Percentiles rank a stretch among this genome's conserved stretches.
Evolutionary conservation across 371 early-diverging fungal species (phyloP).

Genomic region (Dinochytrium kinnereticum): DNA sequence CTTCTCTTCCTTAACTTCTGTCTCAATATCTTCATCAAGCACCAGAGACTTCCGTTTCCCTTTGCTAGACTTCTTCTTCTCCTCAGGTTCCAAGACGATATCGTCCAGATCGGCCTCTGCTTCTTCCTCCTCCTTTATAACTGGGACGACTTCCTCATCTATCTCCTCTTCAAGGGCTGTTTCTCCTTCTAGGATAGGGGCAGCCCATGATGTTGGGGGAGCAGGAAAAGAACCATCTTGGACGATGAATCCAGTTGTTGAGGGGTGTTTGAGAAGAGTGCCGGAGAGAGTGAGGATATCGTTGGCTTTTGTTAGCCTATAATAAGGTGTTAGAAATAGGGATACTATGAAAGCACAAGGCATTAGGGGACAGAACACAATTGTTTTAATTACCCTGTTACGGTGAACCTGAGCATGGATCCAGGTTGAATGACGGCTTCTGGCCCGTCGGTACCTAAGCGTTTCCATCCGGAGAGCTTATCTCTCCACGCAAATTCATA

Average conservation of each 20-base stretch:
- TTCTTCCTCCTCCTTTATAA: slow-evolving; percentile 6
- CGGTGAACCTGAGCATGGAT: slow-evolving; percentile 38
- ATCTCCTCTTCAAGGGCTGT: background rate
- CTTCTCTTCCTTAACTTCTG: slow-evolving; percentile 49
- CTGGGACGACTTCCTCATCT: slow-evolving; percentile 13
- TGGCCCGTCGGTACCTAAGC: slow-evolving; percentile 12
- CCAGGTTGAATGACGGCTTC: slow-evolving; percentile 26
- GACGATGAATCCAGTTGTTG: slow-evolving; percentile 39
- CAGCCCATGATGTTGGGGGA: slow-evolving; percentile 15
- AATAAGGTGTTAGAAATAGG: background rate
- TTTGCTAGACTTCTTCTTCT: slow-evolving; percentile 2
- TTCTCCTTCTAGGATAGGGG: background rate
- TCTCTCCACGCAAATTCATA: slow-evolving; percentile 74
- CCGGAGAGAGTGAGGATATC: slow-evolving; percentile 78
- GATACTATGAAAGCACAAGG: background rate
- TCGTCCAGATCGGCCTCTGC: slow-evolving; percentile 18
- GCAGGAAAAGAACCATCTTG: slow-evolving; percentile 23
- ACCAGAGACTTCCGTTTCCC: slow-evolving; percentile 47
- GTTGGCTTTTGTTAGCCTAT: slow-evolving; percentile 73
- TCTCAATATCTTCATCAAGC: slow-evolving; percentile 27
- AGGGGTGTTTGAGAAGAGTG: slow-evolving; percentile 51
- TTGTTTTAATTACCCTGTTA: slow-evolving; percentile 47
- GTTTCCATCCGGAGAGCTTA: slow-evolving; percentile 33
- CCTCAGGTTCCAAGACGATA: slow-evolving; percentile 16
- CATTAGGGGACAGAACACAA: too few species aligned